phyloP scores from a whole-genome alignment of 495 filamentous ascomycete genomes.

The Daldinia loculata region DNA sequence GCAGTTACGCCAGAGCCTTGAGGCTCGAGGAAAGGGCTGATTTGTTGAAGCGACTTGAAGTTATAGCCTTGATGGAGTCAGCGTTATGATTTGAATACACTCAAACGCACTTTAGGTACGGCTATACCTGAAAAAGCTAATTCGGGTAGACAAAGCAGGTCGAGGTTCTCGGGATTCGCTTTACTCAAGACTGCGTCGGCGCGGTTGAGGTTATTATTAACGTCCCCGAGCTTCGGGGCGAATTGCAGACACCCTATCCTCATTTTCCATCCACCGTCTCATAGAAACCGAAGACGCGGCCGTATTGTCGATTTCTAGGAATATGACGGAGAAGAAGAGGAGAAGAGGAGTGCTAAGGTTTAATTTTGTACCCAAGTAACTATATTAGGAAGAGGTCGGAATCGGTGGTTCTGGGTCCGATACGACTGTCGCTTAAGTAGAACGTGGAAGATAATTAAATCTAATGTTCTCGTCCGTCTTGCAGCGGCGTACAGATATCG shows the following conservation, averaged over 20 bases:
- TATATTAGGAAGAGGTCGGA: background rate
- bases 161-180: slow-evolving; percentile 61
- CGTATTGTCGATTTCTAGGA: background rate
- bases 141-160: slow-evolving; percentile 85
- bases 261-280: slow-evolving; percentile 59
- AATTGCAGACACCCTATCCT: slow-evolving; percentile 86
- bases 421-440: background rate
- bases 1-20: slow-evolving; percentile 76
- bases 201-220: slow-evolving; percentile 76
- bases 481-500: background rate
- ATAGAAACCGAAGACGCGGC: slow-evolving; percentile 7
- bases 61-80: slow-evolving; percentile 76
- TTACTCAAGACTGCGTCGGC: slow-evolving; percentile 75
- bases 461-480: background rate
- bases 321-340: background rate
- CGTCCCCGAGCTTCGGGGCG: slow-evolving; percentile 74
- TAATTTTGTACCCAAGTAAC: background rate
- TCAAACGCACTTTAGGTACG: background rate
- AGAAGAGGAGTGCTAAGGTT: background rate
- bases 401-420: slow-evolving; percentile 3
- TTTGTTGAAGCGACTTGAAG: slow-evolving; percentile 79
- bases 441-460: background rate
- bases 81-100: background rate
- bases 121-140: slow-evolving; percentile 83
- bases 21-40: slow-evolving; percentile 83